These are phyloP conservation scores for Gossypium raimondii DNA, from an alignment of 345 rosid species.

Conservation along the genomic window DNA sequence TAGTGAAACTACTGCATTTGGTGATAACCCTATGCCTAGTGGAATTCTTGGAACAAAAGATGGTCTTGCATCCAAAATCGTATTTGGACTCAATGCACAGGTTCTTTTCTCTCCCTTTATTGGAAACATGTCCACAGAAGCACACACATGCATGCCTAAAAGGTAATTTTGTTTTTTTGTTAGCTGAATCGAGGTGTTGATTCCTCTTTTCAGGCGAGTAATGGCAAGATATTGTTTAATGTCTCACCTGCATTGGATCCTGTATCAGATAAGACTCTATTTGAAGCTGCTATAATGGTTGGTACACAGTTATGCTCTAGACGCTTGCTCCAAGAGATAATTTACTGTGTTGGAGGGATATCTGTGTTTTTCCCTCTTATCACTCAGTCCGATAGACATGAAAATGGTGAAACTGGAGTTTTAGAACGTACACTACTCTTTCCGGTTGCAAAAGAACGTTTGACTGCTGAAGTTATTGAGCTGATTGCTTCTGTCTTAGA, in stretches of 20 bases:
- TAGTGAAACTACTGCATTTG: constrained; percentile 53
- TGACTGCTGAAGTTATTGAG: constrained; percentile 90
- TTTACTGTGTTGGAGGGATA: constrained; percentile 95
- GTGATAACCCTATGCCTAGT: constrained; percentile 60
- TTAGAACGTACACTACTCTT: constrained; percentile 47
- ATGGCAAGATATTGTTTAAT: constrained; percentile 78
- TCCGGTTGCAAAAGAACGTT: constrained; percentile 67
- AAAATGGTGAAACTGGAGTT: constrained; percentile 46
- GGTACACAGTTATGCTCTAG: constrained; percentile 93
- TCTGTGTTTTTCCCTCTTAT: constrained; percentile 95
- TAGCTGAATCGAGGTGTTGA: constrained; percentile 11
- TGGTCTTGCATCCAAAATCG: constrained; percentile 84
- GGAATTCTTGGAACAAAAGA: constrained; percentile 87
- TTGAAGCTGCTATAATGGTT: constrained; percentile 72
- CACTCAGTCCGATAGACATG: constrained; percentile 75
- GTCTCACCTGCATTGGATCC: constrained; percentile 67
- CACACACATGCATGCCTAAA: neutral
- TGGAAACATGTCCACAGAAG: neutral
- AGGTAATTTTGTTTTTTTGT: neutral
- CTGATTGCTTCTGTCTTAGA: constrained; percentile 92
- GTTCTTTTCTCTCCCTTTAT: constrained; percentile 32
- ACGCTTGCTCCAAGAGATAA: constrained; percentile 85
- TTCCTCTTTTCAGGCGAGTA: constrained; percentile 73
- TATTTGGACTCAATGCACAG: constrained; percentile 96
- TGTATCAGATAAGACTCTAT: constrained; percentile 53